Base-by-base conservation (phyloP, 495 filamentous ascomycete genomes). In the Hypoxylon intermedium region DNA sequence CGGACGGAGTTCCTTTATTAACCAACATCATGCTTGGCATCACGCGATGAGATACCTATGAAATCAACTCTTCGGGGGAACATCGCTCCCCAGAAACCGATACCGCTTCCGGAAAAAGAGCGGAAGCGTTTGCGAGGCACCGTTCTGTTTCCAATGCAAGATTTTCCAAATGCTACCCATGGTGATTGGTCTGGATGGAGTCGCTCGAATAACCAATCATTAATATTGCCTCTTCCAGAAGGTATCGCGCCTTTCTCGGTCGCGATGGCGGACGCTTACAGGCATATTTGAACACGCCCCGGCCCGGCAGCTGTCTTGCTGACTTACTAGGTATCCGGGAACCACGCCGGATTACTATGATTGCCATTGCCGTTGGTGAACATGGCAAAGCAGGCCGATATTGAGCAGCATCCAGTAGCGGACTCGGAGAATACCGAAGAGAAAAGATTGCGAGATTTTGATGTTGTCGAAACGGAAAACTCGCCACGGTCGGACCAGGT, bases 91-190 rank as follows among this genome's bases (percentile, higher is more conserved):
- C 43, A 11, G 6, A 26, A 64, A 58, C 60, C 60, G 60, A 58
- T 58, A 64, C 54, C 60, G 60, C 16, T 64, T 53, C 54, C 48
- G 60, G 53, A 12, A 33, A 24, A 53, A 19, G 43, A 36, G 45
- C 24, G 42, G 33, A 20, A 46, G 15, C 28, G 13, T 38, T 38
- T 19, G 36, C n/a, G 7, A 6, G 6, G 46, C 45, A 33, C 52
- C 45, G 45, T 36, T 51, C 47, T 41, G 13, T 30, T 21, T 16
- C 11, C 16, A 21, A 48, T 12, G 44, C 26, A 38, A 5, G 5
- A 1, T 19, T 5, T 5, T 15, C 34, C 36, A 19, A 38, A 38
- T 19, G 36, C 26, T 1, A 34, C 15, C 21, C 37, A 19, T 26
- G 12, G 19, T 54, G 31, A 64, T 64, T 64, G 60, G 60, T 28